phyloP scores from a whole-genome alignment of 257 asterid genomes.

The Capsicum chinense region DNA sequence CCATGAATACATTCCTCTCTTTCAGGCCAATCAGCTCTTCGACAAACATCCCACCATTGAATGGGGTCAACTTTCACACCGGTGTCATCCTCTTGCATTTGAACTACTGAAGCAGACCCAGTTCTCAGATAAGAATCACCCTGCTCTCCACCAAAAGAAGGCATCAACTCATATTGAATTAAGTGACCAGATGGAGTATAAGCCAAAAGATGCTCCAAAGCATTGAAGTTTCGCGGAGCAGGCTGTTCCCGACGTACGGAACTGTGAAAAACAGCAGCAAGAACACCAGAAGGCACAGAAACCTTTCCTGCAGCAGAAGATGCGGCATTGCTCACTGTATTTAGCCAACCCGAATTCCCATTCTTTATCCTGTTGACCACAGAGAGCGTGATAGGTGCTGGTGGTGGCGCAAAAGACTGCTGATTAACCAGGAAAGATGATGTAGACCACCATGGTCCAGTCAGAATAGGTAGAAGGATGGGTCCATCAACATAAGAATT shows the following conservation, averaged over 20 bases:
- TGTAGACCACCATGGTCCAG: conserved; percentile 61
- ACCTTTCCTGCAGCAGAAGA: conserved; percentile 54
- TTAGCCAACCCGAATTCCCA: conserved; percentile 46
- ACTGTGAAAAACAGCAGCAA: conserved; percentile 53
- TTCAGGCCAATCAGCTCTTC: conserved; percentile 64
- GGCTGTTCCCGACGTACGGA: conserved; percentile 41
- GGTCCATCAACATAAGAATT: conserved; percentile 47
- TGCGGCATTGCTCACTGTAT: conserved; percentile 54
- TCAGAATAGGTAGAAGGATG: conserved; percentile 42
- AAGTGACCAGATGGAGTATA: conserved; percentile 57
- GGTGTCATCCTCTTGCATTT: conserved; percentile 51
- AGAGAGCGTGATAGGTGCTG: conserved; percentile 47
- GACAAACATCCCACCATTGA: conserved; percentile 63
- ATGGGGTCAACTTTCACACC: conserved; percentile 53
- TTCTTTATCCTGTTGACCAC: conserved; percentile 54
- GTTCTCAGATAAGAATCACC: conserved; percentile 39
- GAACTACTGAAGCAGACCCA: conserved; percentile 45
- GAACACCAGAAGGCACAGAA: conserved; percentile 47
- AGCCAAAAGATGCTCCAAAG: conserved; percentile 53
- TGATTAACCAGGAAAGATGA: conserved; percentile 46
- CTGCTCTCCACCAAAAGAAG: conserved; percentile 48
- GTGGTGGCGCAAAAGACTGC: conserved; percentile 43
- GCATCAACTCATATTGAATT: conserved; percentile 50
- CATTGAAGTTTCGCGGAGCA: conserved; percentile 34
- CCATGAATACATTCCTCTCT: conserved; percentile 49